These are phyloP conservation scores for Puccinia triticina DNA, from an alignment of 1,284 basidiomycete genomes.

Conservation along the genomic window DNA sequence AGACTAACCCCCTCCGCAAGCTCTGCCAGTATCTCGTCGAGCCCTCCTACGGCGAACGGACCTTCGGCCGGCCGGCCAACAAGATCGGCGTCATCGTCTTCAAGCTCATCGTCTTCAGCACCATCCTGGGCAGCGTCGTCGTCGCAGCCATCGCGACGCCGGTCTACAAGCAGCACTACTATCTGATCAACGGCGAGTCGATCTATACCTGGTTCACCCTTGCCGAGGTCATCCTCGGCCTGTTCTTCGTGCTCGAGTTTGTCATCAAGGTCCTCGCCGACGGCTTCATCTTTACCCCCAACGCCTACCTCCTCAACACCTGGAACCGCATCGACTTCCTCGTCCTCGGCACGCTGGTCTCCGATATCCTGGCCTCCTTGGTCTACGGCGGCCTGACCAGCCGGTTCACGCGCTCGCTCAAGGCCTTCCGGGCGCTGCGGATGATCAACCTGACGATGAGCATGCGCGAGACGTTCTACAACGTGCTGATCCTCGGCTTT, in stretches of 20 bases:
- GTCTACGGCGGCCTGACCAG: conserved; percentile 69
- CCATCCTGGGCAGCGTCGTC: conserved; percentile 81
- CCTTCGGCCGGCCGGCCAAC: conserved; percentile 41
- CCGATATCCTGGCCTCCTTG: conserved; percentile 72
- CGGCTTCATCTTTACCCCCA: conserved; percentile 73
- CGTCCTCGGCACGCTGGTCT: conserved; percentile 77
- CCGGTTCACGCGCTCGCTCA: conserved; percentile 80
- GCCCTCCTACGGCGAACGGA: conserved; percentile 70
- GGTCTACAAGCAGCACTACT: conserved; percentile 70
- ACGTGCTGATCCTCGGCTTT: conserved; percentile 85
- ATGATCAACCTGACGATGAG: conserved; percentile 84
- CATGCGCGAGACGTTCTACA: conserved; percentile 87
- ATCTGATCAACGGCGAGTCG: conserved; percentile 33
- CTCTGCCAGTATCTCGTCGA: conserved; percentile 82
- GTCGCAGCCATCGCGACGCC: conserved; percentile 85
- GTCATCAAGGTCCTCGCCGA: conserved; percentile 89
- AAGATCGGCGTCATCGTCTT: conserved; percentile 71
- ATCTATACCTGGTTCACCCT: conserved; percentile 49
- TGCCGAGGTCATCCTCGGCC: conserved; percentile 67
- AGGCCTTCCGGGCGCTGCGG: conserved; percentile 84
- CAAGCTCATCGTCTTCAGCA: conserved; percentile 73
- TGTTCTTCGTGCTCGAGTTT: conserved; percentile 80
- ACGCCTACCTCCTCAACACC: conserved; percentile 85
- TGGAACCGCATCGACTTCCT: conserved; percentile 93
- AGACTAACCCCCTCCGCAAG: conserved; percentile 74